Base-by-base conservation (phyloP, 1,284 basidiomycete genomes). In the Trichosporon faecale region DNA sequence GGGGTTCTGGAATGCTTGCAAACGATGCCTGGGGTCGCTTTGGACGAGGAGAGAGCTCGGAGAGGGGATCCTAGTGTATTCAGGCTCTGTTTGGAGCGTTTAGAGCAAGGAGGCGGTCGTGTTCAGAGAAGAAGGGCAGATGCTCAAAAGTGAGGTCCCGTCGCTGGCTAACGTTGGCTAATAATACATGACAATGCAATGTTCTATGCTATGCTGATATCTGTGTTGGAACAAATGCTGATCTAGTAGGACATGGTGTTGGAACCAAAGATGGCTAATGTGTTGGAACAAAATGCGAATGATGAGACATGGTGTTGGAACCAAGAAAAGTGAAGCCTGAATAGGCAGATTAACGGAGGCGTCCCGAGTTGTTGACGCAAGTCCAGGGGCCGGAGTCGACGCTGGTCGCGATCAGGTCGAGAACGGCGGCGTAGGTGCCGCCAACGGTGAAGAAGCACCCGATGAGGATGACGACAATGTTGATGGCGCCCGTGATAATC, bases 391-490 rank as follows among this genome's bases (percentile, higher is more conserved):
- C 67, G 14, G 57, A 70, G 29, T 70, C 66, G 35, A 67, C 64
- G 9, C 66, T 70, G 18, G 65, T 68, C 65, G 71, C 60, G 40
- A 76, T 75, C 67, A 79, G 75, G 21, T 71, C 71, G 6, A 72
- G 55, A 18, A 78, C 73, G 18, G 74, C 74, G 3, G 73, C 74
- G 66, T 78, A 78, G 1, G 77, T 72, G 7, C 78, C 78, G 5
- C 72, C 76, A 14, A 78, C 72, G n/a, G 75, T 76, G 68, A 70
- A 49, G 44, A 68, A 69, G 3, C 21, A 46, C 23, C 76, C 79
- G 23, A 79, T 65, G 29, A 78, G 70, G 9, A 80, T 68, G 65
- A 81, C 69, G 55, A 80, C 18, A 9, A 75, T 49, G 66, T 79
- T 77, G 70, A 80, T 37, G 40, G 21, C 69, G 8, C 52, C 68